phyloP scores from a whole-genome alignment of 768 basidiomycete species.

The Boletellus ananiceps region DNA sequence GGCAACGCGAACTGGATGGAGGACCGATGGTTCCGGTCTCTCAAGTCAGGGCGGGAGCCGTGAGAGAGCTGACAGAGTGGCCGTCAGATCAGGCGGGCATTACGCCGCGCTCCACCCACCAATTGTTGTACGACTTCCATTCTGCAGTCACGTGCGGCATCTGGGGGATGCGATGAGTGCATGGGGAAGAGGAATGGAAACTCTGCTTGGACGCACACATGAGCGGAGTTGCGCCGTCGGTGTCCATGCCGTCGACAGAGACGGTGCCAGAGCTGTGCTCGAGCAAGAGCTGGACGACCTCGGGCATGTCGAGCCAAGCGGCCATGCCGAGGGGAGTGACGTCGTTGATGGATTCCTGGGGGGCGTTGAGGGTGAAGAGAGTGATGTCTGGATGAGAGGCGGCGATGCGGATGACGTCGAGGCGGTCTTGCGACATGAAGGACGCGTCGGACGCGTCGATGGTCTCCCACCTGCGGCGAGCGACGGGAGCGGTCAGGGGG shows the following conservation, averaged over 20 bases:
- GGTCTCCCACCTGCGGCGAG: constrained; percentile 53
- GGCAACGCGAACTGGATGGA: constrained; percentile 63
- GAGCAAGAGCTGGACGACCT: constrained; percentile 59
- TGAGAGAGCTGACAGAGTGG: constrained; percentile 43
- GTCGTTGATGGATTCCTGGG: constrained; percentile 62
- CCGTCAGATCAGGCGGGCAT: constrained; percentile 8
- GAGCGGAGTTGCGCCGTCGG: constrained; percentile 71
- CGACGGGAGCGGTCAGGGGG: neutral
- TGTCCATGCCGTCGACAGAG: constrained; percentile 69
- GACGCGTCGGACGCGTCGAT: constrained; percentile 70
- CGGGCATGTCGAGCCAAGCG: constrained; percentile 66
- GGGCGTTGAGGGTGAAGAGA: constrained; percentile 69
- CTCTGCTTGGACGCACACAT: constrained; percentile 60
- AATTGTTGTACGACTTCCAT: constrained; percentile 62
- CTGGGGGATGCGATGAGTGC: constrained; percentile 33
- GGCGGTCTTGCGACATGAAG: constrained; percentile 52
- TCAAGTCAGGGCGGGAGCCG: constrained; percentile 69
- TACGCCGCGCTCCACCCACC: constrained; percentile 38
- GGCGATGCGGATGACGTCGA: constrained; percentile 54
- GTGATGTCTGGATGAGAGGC: constrained; percentile 55
- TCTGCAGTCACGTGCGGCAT: constrained; percentile 72
- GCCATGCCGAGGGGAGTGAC: constrained; percentile 77
- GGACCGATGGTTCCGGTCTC: constrained; percentile 68
- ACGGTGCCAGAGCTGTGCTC: constrained; percentile 58
- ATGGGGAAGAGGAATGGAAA: neutral